phyloP scores from a whole-genome alignment of 306 rosid genomes.

The Cicer chorassanicum region DNA sequence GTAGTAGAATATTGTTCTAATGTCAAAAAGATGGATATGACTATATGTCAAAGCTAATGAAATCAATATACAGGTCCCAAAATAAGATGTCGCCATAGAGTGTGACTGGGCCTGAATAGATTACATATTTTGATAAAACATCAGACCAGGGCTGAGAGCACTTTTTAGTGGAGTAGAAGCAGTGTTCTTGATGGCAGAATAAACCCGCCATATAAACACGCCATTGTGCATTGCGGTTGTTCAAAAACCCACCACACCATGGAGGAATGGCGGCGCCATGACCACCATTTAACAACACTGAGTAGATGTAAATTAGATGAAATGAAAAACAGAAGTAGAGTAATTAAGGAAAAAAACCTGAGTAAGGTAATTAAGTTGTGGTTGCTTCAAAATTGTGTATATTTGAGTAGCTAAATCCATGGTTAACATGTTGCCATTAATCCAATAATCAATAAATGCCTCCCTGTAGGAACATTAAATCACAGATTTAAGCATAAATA shows the following conservation, averaged over 20 bases:
- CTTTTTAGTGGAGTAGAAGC: slow-evolving; percentile 15
- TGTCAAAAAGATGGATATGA: slow-evolving; percentile 32
- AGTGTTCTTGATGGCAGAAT: too few relatives aligned
- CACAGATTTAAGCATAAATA: slow-evolving; percentile 28
- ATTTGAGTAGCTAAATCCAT: slow-evolving; percentile 83
- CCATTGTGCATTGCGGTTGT: too few relatives aligned
- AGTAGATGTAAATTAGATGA: neutral
- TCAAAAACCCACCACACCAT: too few relatives aligned
- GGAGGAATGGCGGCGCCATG: too few relatives aligned
- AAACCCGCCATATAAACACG: too few relatives aligned
- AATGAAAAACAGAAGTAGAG: slow-evolving; percentile 33
- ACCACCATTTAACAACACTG: too few relatives aligned
- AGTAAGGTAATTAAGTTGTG: slow-evolving; percentile 75
- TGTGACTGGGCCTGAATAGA: slow-evolving; percentile 26
- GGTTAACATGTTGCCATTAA: slow-evolving; percentile 80
- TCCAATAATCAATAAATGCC: slow-evolving; percentile 85
- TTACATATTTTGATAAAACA: slow-evolving; percentile 18
- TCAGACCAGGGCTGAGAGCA: slow-evolving; percentile 25
- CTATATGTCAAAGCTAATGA: slow-evolving; percentile 32
- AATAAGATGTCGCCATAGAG: slow-evolving; percentile 22
- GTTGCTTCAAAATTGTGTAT: slow-evolving; percentile 83
- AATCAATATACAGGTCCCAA: slow-evolving; percentile 2
- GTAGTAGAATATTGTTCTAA: slow-evolving; percentile 42
- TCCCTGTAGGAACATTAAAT: slow-evolving; percentile 61
- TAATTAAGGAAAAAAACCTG: slow-evolving; percentile 60